Base-by-base conservation (phyloP, 352 stramenopile species). In the Globisporangium cederbergense region DNA sequence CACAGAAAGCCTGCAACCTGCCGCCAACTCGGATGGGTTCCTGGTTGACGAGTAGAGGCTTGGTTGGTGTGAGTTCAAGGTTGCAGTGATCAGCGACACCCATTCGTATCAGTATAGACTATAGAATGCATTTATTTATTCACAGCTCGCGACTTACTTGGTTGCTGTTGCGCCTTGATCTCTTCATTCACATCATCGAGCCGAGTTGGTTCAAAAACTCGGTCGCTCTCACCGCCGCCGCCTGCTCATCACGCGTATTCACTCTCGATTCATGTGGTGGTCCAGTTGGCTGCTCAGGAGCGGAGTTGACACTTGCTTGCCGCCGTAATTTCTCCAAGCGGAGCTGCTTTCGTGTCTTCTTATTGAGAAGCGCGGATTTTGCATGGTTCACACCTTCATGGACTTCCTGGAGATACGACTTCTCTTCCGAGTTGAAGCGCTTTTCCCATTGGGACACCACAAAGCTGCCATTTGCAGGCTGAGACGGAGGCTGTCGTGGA, bases 391-490 rank as follows among this genome's bases (percentile, higher is more conserved):
- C 74, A 56, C 66, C 66, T 53, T 78, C 77, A 53, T 93, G 86
- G 8, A 95, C 83, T 71, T 93, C 61, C 46, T 80, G 71, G 3
- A 95, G 54, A 60, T 86, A 84, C 6, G 65, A 38, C 61, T 93
- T 95, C 59, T 95, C 86, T 1, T 63, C 46, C 25, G 40, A 60
- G 32, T 88, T 90, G 18, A 95, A 70, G 13, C 77, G 81, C 60
- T 88, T 84, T 51, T 95, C 86, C 86, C 86, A 95, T 49, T 93
- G 86, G 10, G 86, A 93, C 11, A 83, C 74, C 20, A 95, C 86
- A 67, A 89, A 95, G 52, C 83, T 88, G 25, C 83, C 76, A 3
- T 59, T 28, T 20, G 14, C 57, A 7, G 25, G 36, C 6, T 13
- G 43, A 18, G 38, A 47, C 20, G 40, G 11, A 45, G 11, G 40